Conservation (phyloP, 106 monocot species). For the Xerophyta viscosa region DNA sequence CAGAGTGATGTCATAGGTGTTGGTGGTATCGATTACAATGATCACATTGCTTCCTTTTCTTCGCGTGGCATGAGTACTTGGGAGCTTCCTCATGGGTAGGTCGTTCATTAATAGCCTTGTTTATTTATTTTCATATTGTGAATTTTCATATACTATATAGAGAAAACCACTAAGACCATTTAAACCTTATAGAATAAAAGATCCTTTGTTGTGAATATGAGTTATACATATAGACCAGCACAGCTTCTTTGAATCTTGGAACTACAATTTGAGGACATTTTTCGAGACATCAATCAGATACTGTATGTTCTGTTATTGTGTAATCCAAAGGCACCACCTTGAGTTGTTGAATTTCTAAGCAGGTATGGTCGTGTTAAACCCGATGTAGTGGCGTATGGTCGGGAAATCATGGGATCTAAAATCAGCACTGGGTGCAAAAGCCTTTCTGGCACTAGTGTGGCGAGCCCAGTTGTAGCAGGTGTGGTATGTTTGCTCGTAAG, state of each 20-base stretch:
- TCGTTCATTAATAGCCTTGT: conserved; percentile 1
- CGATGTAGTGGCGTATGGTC: conserved; percentile 94
- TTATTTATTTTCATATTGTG: too few species aligned
- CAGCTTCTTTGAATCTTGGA: too few species aligned
- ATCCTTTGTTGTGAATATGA: too few species aligned
- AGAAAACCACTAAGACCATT: too few species aligned
- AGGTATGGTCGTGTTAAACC: conserved; percentile 98
- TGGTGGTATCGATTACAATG: conserved; percentile 93
- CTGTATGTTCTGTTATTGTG: too few species aligned
- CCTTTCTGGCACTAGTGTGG: conserved; percentile 97
- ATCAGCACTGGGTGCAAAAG: conserved; percentile 97
- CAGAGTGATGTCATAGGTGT: conserved; percentile 99
- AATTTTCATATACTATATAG: too few species aligned
- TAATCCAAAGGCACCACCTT: too few species aligned
- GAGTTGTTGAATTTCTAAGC: conserved; percentile 3
- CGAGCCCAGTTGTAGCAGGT: conserved; percentile 96
- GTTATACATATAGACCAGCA: too few species aligned
- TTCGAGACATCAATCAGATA: too few species aligned
- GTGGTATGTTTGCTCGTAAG: conserved; percentile 93
- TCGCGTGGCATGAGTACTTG: conserved; percentile 99
- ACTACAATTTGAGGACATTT: too few species aligned
- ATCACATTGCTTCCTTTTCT: conserved; percentile 97
- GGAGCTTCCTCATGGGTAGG: conserved; percentile 98
- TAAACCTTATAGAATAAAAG: too few species aligned
- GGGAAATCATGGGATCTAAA: conserved; percentile 95